A percentile compares a stretch with the other conserved stretches of the same genome.
Evolutionary conservation across 768 basidiomycete species (phyloP).

Genomic region (Exsudoporus frostii): DNA sequence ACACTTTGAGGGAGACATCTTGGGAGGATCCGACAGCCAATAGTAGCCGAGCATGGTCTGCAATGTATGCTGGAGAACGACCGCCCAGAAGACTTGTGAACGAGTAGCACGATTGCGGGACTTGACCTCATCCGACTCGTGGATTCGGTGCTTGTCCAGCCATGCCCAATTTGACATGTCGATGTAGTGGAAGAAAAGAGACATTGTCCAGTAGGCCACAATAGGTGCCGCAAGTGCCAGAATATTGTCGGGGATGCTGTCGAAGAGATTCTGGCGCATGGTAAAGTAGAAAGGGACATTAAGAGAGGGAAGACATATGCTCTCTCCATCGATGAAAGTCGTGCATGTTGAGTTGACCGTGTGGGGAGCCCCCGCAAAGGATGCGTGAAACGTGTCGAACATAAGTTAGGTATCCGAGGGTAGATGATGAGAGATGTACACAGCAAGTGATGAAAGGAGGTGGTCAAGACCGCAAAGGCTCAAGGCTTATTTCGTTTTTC

Average conservation of each 20-base stretch:
- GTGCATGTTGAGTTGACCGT: constrained; percentile 38
- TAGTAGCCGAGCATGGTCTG: constrained; percentile 75
- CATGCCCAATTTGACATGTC: constrained; percentile 75
- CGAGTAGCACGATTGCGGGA: constrained; percentile 73
- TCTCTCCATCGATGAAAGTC: constrained; percentile 31
- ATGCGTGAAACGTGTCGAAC: constrained; percentile 12
- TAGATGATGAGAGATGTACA: neutral
- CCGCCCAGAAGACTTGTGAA: constrained; percentile 69
- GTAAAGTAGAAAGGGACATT: constrained; percentile 57
- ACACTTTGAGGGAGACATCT: constrained; percentile 36
- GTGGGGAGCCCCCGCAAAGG: neutral
- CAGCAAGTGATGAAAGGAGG: neutral
- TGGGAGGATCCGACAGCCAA: constrained; percentile 53
- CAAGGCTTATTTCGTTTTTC: neutral
- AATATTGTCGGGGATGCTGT: constrained; percentile 63
- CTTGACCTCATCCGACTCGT: constrained; percentile 79
- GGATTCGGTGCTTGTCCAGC: constrained; percentile 83
- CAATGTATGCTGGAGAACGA: constrained; percentile 80
- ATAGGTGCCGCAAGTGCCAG: constrained; percentile 75
- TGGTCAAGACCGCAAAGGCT: neutral
- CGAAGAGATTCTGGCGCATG: constrained; percentile 43
- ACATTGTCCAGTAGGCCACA: constrained; percentile 79
- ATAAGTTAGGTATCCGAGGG: constrained; percentile 6
- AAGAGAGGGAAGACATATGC: constrained; percentile 35
- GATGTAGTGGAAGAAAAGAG: constrained; percentile 76